Evolutionary conservation across 257 asterid genomes (phyloP).

Genomic region (Solanum chiquidenum): DNA sequence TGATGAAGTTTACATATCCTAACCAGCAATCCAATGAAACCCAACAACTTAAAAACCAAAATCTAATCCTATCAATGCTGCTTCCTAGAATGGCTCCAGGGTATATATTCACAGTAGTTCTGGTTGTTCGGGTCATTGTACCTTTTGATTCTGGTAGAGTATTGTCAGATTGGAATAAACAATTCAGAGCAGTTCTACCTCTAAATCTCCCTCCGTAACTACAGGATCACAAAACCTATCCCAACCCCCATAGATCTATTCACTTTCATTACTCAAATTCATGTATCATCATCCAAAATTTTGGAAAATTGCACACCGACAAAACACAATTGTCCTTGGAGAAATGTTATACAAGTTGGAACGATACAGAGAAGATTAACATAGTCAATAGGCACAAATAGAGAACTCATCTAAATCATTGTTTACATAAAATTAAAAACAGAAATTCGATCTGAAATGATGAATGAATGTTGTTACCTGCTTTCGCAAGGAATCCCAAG

Average conservation of each 20-base stretch:
- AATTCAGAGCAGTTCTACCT: not conserved
- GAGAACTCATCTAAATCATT: not conserved
- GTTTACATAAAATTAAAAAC: not conserved
- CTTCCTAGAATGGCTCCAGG: not conserved
- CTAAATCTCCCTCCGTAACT: not conserved
- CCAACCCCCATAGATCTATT: not conserved
- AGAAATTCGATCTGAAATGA: not conserved
- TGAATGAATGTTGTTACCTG: constrained; percentile 36
- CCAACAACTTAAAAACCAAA: not conserved
- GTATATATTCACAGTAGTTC: not conserved
- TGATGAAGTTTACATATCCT: not conserved
- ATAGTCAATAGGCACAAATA: not conserved
- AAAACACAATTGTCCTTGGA: not conserved
- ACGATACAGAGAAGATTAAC: not conserved
- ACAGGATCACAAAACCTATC: not conserved
- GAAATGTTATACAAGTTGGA: not conserved
- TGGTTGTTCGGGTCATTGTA: not conserved
- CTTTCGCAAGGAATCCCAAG: constrained; percentile 95
- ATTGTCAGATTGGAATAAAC: not conserved
- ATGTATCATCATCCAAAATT: not conserved
- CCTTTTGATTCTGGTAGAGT: not conserved
- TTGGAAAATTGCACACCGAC: not conserved
- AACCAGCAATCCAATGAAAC: not conserved
- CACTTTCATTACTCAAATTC: not conserved
- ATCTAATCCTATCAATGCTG: not conserved